These are phyloP conservation scores for Phoma sp. DNA, from an alignment of 2,329 filamentous ascomycete species.

Conservation along the genomic window DNA sequence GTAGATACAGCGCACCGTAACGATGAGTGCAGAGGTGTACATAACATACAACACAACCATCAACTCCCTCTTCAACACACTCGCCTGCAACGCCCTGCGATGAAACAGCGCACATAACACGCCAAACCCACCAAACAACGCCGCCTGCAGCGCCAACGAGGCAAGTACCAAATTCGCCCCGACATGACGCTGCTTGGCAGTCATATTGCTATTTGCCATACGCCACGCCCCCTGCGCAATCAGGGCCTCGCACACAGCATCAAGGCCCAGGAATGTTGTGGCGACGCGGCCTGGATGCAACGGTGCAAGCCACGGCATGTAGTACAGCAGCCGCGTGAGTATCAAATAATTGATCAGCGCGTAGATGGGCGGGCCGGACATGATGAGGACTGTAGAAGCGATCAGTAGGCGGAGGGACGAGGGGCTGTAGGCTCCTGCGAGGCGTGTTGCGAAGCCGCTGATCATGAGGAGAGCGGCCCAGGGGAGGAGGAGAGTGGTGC, in stretches of 20 bases:
- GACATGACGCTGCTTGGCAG: constrained; percentile 45
- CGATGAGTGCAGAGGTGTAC: constrained; percentile 56
- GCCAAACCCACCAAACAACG: constrained; percentile 57
- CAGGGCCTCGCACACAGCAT: constrained; percentile 58
- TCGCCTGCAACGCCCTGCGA: constrained; percentile 46
- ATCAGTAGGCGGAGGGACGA: constrained; percentile 50
- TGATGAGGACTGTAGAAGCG: constrained; percentile 49
- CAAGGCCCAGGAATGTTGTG: constrained; percentile 62
- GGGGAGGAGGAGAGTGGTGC: constrained; percentile 60
- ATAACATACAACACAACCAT: constrained; percentile 53
- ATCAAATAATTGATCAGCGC: constrained; percentile 68
- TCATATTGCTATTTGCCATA: constrained; percentile 49
- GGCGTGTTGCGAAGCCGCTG: constrained; percentile 61
- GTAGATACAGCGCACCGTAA: constrained; percentile 58
- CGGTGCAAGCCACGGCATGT: constrained; percentile 65
- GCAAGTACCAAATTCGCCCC: constrained; percentile 57
- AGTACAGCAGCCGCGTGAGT: constrained; percentile 65
- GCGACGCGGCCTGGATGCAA: constrained; percentile 64
- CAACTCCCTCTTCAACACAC: constrained; percentile 53
- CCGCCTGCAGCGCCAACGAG: constrained; percentile 58
- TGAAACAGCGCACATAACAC: constrained; percentile 56
- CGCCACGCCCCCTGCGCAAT: constrained; percentile 59
- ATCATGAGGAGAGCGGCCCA: constrained; percentile 62
- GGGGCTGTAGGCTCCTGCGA: constrained; percentile 60
- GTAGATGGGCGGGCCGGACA: constrained; percentile 60